Conservation (phyloP, 495 filamentous ascomycete species). For the Penicillium dipodomyicola region DNA sequence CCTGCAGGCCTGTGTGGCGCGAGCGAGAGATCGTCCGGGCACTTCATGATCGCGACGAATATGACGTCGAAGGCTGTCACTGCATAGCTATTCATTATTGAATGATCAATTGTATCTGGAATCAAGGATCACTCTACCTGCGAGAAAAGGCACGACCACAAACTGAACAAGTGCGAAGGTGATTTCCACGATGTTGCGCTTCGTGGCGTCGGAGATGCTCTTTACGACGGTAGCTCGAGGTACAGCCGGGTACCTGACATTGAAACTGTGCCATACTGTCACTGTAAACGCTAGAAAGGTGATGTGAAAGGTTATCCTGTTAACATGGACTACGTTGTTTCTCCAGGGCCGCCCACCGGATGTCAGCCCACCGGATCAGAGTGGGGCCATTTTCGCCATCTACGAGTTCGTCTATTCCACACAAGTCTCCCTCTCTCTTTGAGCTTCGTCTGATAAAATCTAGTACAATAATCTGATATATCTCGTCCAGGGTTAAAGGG, state of each 20-base stretch:
- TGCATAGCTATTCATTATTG: neutral
- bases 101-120: neutral
- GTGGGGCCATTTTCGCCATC: neutral
- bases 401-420: too few relatives aligned
- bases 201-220: constrained; percentile 1
- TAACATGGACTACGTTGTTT: neutral
- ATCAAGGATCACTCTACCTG: neutral
- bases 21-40: neutral
- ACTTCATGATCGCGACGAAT: neutral
- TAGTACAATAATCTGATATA: too few relatives aligned
- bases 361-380: neutral
- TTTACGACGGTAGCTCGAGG: constrained; percentile 1
- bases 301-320: neutral
- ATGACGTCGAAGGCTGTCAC: neutral
- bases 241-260: neutral
- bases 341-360: too few relatives aligned
- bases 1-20: neutral
- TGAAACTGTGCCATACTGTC: neutral
- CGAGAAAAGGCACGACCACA: neutral
- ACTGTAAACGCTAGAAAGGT: neutral
- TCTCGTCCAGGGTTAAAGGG: too few relatives aligned
- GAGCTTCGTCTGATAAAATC: too few relatives aligned
- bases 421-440: too few relatives aligned
- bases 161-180: neutral
- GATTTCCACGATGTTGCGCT: neutral